Conservation (phyloP, 192 early-diverging fungal genomes). For the Linderina pennispora region DNA sequence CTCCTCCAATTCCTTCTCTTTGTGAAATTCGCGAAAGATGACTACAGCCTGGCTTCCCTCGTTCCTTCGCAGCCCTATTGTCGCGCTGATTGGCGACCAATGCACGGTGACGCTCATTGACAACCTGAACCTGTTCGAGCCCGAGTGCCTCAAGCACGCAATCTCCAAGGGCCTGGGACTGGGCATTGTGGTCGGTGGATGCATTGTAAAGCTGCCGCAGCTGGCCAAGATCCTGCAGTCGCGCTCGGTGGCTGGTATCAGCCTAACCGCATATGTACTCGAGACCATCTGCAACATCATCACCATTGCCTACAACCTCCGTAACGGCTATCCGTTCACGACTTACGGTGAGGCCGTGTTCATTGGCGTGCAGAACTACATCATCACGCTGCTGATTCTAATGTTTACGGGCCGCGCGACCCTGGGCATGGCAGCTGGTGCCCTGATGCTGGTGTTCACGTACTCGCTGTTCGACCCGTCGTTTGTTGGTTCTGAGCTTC, state of each 20-base stretch:
- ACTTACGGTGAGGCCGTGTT: conserved; percentile 85
- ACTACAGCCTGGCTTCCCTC: conserved; percentile 48
- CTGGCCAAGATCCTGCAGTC: conserved; percentile 81
- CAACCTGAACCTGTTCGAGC: conserved; percentile 61
- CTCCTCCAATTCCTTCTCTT: background rate
- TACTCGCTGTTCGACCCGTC: conserved; percentile 50
- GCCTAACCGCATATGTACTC: conserved; percentile 68
- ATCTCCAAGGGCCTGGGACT: conserved; percentile 89
- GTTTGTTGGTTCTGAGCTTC: conserved; percentile 40
- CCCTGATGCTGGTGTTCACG: conserved; percentile 40
- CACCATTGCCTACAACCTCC: conserved; percentile 79
- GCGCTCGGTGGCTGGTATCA: conserved; percentile 72
- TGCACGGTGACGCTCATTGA: conserved; percentile 75
- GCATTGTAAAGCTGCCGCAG: conserved; percentile 94
- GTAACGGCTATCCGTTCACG: conserved; percentile 78
- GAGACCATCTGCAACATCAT: conserved; percentile 79
- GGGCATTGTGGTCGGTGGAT: conserved; percentile 91
- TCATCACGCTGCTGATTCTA: conserved; percentile 68
- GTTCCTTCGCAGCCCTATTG: conserved; percentile 57
- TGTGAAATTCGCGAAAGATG: conserved; percentile 6
- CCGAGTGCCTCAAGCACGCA: conserved; percentile 70
- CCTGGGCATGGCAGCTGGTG: conserved; percentile 13
- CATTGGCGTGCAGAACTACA: conserved; percentile 75
- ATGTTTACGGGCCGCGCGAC: conserved; percentile 47
- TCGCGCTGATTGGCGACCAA: conserved; percentile 70